Conservation (phyloP, 345 rosid species). For the Acer campestre region DNA sequence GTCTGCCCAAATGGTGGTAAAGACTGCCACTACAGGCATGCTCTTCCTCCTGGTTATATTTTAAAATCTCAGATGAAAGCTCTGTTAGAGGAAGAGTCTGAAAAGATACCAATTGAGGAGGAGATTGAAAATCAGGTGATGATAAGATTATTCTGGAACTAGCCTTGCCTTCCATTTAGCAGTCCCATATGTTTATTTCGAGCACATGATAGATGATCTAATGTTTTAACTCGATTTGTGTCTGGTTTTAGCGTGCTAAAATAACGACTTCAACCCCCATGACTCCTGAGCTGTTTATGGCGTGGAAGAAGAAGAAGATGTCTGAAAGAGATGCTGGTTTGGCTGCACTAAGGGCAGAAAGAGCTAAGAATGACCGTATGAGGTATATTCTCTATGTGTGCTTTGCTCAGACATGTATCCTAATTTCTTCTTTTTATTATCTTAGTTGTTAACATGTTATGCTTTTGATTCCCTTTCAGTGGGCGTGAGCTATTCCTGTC, state of each 20-base stretch:
- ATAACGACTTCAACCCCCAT: constrained; percentile 49
- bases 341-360: constrained; percentile 55
- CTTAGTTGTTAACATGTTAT: constrained; percentile 16
- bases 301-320: constrained; percentile 67
- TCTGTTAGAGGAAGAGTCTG: constrained; percentile 59
- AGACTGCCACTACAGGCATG: constrained; percentile 72
- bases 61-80: constrained; percentile 76
- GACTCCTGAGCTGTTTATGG: constrained; percentile 57
- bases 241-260: constrained; percentile 51
- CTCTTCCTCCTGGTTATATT: constrained; percentile 75
- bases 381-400: constrained; percentile 38
- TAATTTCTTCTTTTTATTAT: neutral
- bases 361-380: constrained; percentile 68
- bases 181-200: neutral
- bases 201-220: neutral
- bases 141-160: constrained; percentile 3
- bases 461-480: constrained; percentile 38
- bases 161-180: constrained; percentile 6
- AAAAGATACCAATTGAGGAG: constrained; percentile 57
- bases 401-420: neutral
- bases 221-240: constrained; percentile 8
- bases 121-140: constrained; percentile 70
- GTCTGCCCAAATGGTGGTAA: constrained; percentile 70
- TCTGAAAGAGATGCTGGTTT: constrained; percentile 60
- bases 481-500: constrained; percentile 66